Evolutionary conservation across 1,284 basidiomycete genomes (phyloP), one percentile per base, ranked within the genome.

Genomic region (Malassezia vespertilionis): DNA sequence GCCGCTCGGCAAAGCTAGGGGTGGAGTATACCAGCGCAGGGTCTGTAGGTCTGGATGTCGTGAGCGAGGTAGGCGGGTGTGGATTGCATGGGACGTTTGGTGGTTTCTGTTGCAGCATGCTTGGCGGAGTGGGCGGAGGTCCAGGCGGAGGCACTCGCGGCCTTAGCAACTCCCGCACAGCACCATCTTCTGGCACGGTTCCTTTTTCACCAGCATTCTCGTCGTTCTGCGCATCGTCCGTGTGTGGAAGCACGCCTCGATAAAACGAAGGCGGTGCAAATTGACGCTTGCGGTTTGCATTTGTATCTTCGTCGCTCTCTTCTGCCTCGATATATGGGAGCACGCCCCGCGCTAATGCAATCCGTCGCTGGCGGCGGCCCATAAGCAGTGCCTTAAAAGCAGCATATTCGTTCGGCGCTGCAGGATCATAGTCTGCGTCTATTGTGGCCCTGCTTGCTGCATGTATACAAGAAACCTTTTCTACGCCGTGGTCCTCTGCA

Each of bases 361-460:
- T 18, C 24, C 55, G 46, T 3, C 56, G 52, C 14, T 28, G 40
- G 2, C 60, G 44, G n/a, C 59, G 40, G 2, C 57, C 49, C 33
- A 53, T 53, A 5, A 69, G 33, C n/a, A 58, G 15, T 18, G 46
- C 49, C 36, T 55, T 65, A 33, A 57, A 65, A 5, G 46, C 53
- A 8, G 54, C 37, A 35, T 65, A 69, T 40, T 67, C 63, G 38
- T 64, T 69, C 7, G 66, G 66, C 2, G 58, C 20, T 7, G 52
- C 44, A 2, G 60, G 61, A 27, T 69, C 65, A 47, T 69, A 69
- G 12, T 66, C 63, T 2, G 39, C 27, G 12, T 31, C 24, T 23
- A 40, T 18, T 5, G 11, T 30, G 18, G 27, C 27, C 27, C 27
- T 14, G 27, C 27, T 28, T 9, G 46, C 41, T n/a, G n/a, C n/a